Evolutionary conservation across 805 yeast genomes (phyloP).

Genomic region (Debaryomyces castellii): DNA sequence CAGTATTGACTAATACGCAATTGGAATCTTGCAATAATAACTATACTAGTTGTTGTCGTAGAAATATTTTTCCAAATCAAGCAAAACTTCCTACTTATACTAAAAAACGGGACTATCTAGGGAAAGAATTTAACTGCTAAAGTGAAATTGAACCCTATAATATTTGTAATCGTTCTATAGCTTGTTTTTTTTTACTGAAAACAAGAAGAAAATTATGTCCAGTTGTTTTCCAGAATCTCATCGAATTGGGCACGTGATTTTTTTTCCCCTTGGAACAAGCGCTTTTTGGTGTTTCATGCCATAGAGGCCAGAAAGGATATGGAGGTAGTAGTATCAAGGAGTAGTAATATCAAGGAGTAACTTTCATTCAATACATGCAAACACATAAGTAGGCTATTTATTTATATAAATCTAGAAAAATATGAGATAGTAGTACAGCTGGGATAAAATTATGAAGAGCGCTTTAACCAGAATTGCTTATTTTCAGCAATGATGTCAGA

Average conservation of each 20-base stretch:
- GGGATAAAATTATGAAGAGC: neutral
- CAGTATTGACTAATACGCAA: neutral
- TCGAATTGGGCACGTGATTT: neutral
- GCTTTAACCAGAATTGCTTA: slow-evolving; percentile 52
- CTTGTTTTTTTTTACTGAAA: neutral
- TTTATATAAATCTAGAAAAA: neutral
- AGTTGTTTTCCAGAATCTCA: neutral
- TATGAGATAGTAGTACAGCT: neutral
- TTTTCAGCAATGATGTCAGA: slow-evolving; percentile 53
- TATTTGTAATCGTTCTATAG: neutral
- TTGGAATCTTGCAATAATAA: neutral
- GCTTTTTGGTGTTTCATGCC: neutral
- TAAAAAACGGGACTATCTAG: neutral
- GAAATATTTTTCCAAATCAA: neutral
- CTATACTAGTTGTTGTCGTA: neutral
- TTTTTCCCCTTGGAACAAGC: neutral
- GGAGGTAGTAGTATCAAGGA: no score
- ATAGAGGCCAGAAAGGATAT: neutral
- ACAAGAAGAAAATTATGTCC: neutral
- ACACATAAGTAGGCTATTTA: neutral
- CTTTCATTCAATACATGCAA: no score
- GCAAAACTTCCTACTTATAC: neutral
- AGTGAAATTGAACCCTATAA: neutral
- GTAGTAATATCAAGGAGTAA: no score
- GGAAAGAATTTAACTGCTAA: neutral